phyloP scores from a whole-genome alignment of 164 flowering plant genomes.

The Vitis rupestris region DNA sequence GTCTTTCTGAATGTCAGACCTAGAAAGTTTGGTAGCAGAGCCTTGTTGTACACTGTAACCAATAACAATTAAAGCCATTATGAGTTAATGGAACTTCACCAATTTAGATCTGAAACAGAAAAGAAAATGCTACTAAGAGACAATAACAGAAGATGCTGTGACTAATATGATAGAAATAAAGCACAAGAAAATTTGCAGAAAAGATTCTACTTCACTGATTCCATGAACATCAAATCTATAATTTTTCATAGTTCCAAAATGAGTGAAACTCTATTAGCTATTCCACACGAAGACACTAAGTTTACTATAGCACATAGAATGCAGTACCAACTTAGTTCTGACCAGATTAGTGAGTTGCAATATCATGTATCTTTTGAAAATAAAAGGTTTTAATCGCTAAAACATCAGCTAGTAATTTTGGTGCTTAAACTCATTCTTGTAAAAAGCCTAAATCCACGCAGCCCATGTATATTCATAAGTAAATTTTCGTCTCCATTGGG shows the following conservation, averaged over 20 bases:
- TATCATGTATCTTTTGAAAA: no score
- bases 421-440: no score
- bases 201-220: neutral
- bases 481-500: no score
- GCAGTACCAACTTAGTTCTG: neutral
- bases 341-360: neutral
- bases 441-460: no score
- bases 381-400: no score
- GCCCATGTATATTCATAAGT: no score
- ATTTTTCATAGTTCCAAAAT: neutral
- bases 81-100: neutral
- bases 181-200: neutral
- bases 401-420: no score
- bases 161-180: neutral
- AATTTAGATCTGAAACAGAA: neutral
- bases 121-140: neutral
- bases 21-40: constrained; percentile 51
- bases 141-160: neutral
- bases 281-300: neutral
- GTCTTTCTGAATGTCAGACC: constrained; percentile 63
- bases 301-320: neutral
- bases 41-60: constrained; percentile 42
- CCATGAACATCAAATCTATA: neutral
- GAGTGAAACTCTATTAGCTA: neutral
- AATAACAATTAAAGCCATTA: constrained; percentile 7